Percentiles rank a stretch among this genome's conserved stretches.
These are phyloP conservation scores for Perilla frutescens DNA, from an alignment of 257 asterid genomes.

Conservation along the genomic window DNA sequence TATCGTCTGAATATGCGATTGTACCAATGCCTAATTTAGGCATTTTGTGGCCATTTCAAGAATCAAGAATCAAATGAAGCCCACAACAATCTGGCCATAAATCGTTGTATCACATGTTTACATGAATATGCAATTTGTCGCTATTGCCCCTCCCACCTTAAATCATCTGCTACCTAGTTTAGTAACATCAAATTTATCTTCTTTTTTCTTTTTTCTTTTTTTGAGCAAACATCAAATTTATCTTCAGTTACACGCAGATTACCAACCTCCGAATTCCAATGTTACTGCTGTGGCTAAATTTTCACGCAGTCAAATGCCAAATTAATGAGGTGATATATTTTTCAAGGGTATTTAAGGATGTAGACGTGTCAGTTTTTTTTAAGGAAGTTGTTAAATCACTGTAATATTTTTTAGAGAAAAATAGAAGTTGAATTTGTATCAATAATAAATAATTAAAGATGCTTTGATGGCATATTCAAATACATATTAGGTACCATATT, in stretches of 20 bases:
- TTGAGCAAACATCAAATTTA: background rate
- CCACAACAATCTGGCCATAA: background rate
- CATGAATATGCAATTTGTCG: conserved; percentile 20
- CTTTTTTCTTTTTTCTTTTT: too few relatives aligned
- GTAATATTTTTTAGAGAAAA: too few relatives aligned
- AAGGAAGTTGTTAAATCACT: too few relatives aligned
- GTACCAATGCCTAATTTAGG: conserved; percentile 34
- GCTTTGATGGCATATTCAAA: too few relatives aligned
- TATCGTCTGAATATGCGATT: conserved; percentile 32
- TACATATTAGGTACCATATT: too few relatives aligned
- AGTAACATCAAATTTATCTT: background rate
- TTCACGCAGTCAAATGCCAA: conserved; percentile 6
- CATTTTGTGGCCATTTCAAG: conserved; percentile 31
- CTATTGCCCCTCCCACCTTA: conserved; percentile 24
- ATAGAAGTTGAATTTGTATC: too few relatives aligned
- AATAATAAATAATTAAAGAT: too few relatives aligned
- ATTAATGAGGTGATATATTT: background rate
- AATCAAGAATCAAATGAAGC: conserved; percentile 22
- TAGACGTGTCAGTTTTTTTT: too few relatives aligned
- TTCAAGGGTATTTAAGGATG: background rate
- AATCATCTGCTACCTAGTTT: background rate
- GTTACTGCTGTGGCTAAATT: background rate
- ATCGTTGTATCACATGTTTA: background rate
- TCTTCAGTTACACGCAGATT: background rate
- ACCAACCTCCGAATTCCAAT: background rate